Evolutionary conservation across 1,139 yeast species (phyloP), one percentile per base, ranked within the genome.

Genomic region (Hemisphaericaspora subhashii): DNA sequence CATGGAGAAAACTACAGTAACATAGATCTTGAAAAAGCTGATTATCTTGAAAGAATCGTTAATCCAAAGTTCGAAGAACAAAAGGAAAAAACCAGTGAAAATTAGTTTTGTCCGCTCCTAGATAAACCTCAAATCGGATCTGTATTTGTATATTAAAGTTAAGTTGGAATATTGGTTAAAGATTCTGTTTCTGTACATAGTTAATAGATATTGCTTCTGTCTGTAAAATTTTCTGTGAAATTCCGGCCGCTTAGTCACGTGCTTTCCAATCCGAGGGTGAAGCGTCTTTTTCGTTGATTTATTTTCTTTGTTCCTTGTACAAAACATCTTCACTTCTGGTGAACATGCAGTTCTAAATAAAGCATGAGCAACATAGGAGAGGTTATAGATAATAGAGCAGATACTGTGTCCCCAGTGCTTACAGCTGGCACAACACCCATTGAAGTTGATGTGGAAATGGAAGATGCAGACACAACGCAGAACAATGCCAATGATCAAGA

Each of bases 1-100:
- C 68, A 79, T 43, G 98, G 98, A 4, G 71, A 68, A 38, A 66
- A 68, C 52, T 69, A 70, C 47, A 63, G 62, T 43, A 62, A 60
- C 34, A 58, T 56, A 26, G 72, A 71, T 47, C 59, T 70, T 47
- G 74, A 69, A 45, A 55, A 59, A 39, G 56, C 53, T 34, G 60
- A 63, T 14, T 71, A 58, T 47, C 57, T 69, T 41, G 84, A 81
- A 56, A 77, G 78, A 55, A 63, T 60, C 42, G 57, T 64, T 9
- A 63, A 66, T 41, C 62, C 63, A 18, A 56, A 53, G 29, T 27
- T 45, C 10, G 31, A 45, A 15, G 33, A 33, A 7, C 46, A 40
- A 25, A 16, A 31, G 9, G 30, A 11, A n/a, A 11, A 25, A 20
- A 18, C 4, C 31, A 10, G 6, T 27, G 21, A 27, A 27, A 16